Conservation (phyloP, 192 early-diverging fungal genomes). For the Kickxella alabastrina region DNA sequence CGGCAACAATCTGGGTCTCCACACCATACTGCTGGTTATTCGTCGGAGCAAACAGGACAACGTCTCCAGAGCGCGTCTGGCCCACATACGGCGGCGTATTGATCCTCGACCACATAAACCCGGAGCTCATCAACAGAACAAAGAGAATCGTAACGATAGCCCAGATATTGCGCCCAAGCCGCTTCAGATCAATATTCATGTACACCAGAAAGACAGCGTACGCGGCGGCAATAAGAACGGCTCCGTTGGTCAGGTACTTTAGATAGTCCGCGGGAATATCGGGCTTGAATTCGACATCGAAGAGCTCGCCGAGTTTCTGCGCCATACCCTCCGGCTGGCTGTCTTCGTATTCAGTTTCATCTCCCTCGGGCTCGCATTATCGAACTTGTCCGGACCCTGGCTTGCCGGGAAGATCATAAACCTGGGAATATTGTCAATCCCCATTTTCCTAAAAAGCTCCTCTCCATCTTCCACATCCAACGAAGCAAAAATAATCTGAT, state of each 20-base stretch:
- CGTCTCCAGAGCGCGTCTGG: conserved; percentile 29
- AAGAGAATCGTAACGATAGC: conserved; percentile 34
- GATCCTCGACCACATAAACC: conserved; percentile 53
- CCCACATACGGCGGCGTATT: conserved; percentile 45
- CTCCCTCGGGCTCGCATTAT: conserved; percentile 36
- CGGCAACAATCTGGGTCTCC: conserved; percentile 50
- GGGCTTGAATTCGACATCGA: conserved; percentile 25
- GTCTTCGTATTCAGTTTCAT: conserved; percentile 19
- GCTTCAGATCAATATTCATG: conserved; percentile 20
- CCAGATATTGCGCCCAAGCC: conserved; percentile 32
- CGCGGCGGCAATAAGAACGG: conserved; percentile 2
- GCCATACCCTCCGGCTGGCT: conserved; percentile 30
- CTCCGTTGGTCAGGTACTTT: conserved; percentile 16
- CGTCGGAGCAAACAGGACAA: conserved; percentile 33
- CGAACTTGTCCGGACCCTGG: conserved; percentile 22
- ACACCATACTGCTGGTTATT: conserved; percentile 47
- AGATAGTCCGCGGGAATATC: conserved; percentile 27
- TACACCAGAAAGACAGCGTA: conserved; percentile 18
- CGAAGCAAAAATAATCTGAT: conserved; percentile 30
- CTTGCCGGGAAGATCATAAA: conserved; percentile 44
- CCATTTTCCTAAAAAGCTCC: conserved; percentile 45
- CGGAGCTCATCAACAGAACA: conserved; percentile 51
- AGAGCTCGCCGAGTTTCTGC: conserved; percentile 27
- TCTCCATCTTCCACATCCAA: conserved; percentile 47
- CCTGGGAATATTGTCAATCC: conserved; percentile 43